Conservation (phyloP, 164 flowering plant genomes). For the Chimonanthus salicifolius region DNA sequence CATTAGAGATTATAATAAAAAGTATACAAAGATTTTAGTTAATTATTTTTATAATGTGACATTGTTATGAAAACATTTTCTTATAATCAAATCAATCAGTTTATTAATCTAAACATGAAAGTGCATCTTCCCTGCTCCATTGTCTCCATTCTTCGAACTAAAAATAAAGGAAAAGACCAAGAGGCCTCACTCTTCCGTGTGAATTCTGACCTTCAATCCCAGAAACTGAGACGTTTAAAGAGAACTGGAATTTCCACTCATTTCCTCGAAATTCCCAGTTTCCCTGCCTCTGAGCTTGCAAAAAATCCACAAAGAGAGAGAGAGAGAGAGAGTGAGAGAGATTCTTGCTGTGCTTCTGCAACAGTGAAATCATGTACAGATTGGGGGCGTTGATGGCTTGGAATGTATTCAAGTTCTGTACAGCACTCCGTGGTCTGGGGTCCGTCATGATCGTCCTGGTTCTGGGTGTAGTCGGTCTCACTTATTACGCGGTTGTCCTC, state of each 20-base stretch:
- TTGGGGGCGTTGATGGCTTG: conserved; percentile 42
- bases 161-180: too few species aligned
- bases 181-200: too few species aligned
- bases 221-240: too few species aligned
- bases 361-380: conserved; percentile 56
- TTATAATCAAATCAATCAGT: too few species aligned
- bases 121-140: too few species aligned
- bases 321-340: background rate
- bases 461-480: conserved; percentile 82
- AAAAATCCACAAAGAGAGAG: background rate
- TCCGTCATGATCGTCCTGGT: conserved; percentile 93
- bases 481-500: conserved; percentile 82
- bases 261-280: background rate
- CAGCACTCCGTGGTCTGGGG: conserved; percentile 49
- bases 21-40: too few species aligned
- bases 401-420: conserved; percentile 38
- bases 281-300: background rate
- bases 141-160: too few species aligned
- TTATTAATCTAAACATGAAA: too few species aligned
- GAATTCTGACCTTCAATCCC: too few species aligned
- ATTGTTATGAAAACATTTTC: too few species aligned
- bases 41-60: too few species aligned
- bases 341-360: background rate
- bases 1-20: too few species aligned
- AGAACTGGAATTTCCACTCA: background rate